phyloP scores from a whole-genome alignment of 495 filamentous ascomycete species.

The Viridothelium virens region DNA sequence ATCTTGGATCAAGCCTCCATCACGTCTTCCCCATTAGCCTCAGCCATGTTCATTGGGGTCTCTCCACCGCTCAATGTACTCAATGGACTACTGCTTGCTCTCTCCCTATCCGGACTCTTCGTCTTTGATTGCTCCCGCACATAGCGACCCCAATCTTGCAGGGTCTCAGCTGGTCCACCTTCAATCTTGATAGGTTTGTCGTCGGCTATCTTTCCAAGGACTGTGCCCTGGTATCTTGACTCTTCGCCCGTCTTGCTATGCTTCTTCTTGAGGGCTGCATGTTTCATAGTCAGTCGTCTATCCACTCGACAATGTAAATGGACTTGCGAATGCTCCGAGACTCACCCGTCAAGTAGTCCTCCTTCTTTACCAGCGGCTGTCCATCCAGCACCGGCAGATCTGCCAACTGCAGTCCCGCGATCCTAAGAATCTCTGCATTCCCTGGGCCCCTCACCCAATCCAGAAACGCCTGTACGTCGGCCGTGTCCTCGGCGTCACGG shows the following conservation, averaged over 20 bases:
- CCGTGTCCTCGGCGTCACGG: conserved; percentile 58
- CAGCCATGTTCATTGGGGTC: background rate
- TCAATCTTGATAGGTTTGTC: conserved; percentile 62
- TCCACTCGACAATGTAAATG: no score
- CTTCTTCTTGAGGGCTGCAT: conserved; percentile 60
- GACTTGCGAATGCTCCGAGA: no score
- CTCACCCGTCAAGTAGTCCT: conserved; percentile 65
- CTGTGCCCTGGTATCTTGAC: conserved; percentile 68
- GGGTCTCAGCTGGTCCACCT: conserved; percentile 57
- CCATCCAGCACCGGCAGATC: conserved; percentile 38
- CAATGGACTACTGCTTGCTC: background rate
- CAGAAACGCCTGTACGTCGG: conserved; percentile 64
- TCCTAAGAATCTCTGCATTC: conserved; percentile 64
- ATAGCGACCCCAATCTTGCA: conserved; percentile 53
- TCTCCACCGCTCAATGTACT: background rate
- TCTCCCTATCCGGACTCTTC: background rate
- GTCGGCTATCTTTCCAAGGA: conserved; percentile 62
- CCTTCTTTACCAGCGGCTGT: conserved; percentile 45
- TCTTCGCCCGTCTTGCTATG: conserved; percentile 78
- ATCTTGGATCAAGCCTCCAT: conserved; percentile 2
- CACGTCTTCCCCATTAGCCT: background rate
- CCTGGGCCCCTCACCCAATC: conserved; percentile 61
- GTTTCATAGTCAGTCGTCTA: background rate
- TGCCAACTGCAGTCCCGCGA: conserved; percentile 47
- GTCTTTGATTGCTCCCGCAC: conserved; percentile 1